phyloP scores from a whole-genome alignment of 306 rosid genomes.

The Quercus ilex region DNA sequence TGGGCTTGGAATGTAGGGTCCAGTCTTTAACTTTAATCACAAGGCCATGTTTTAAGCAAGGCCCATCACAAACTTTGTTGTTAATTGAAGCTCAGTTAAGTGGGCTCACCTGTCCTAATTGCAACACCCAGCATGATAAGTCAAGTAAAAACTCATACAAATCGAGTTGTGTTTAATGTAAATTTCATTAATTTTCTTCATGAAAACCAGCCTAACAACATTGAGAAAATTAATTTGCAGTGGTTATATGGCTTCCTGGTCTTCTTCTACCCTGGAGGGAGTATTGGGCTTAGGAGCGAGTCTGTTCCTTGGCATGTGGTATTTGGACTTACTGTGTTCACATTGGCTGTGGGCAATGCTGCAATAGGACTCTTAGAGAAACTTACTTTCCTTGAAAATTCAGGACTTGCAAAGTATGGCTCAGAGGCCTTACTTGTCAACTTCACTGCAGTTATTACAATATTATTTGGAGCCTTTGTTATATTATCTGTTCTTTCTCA shows the following conservation, averaged over 20 bases:
- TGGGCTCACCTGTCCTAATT: too few relatives aligned
- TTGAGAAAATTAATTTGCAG: constrained; percentile 20
- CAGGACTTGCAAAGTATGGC: constrained; percentile 66
- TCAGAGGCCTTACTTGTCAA: constrained; percentile 83
- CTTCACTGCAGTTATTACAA: constrained; percentile 65
- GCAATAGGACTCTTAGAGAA: constrained; percentile 72
- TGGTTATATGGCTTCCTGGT: constrained; percentile 73
- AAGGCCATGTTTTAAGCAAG: neutral
- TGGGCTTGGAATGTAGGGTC: neutral
- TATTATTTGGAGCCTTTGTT: constrained; percentile 65
- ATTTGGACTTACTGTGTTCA: constrained; percentile 50
- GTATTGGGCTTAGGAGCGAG: constrained; percentile 28
- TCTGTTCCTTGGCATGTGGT: constrained; percentile 78
- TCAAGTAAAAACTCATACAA: too few relatives aligned
- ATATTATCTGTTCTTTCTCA: constrained; percentile 51
- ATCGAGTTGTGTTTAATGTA: neutral
- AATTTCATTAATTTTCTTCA: neutral
- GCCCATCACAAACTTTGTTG: neutral
- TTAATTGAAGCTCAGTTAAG: too few relatives aligned
- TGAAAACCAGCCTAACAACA: neutral
- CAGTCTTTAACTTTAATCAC: neutral
- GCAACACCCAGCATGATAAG: too few relatives aligned
- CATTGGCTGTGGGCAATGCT: constrained; percentile 63
- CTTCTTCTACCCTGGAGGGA: constrained; percentile 78
- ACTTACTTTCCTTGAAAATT: constrained; percentile 72